Conservation (phyloP, 2,329 filamentous ascomycete genomes). For the Phaeomoniella chlamydospora region DNA sequence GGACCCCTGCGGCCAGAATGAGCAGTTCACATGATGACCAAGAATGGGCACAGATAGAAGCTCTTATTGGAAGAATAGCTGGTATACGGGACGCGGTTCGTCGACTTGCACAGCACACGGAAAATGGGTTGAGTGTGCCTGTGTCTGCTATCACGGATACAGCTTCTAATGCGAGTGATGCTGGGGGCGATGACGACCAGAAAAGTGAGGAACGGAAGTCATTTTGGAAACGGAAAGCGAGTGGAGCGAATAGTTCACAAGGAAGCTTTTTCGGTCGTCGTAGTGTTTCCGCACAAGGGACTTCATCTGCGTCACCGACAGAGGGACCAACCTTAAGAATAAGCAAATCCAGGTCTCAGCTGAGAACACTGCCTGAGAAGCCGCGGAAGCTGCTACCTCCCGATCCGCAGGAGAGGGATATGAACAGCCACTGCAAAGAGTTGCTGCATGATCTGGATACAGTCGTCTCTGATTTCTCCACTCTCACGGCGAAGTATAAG, state of each 20-base stretch:
- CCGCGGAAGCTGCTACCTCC: slow-evolving; percentile 17
- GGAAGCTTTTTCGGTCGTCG: slow-evolving; percentile 26
- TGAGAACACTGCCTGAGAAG: slow-evolving; percentile 8
- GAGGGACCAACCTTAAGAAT: slow-evolving; percentile 10
- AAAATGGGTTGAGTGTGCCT: slow-evolving; percentile 36
- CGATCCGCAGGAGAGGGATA: slow-evolving; percentile 44
- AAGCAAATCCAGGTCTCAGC: slow-evolving; percentile 4
- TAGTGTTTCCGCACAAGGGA: slow-evolving; percentile 38
- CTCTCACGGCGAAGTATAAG: slow-evolving; percentile 64
- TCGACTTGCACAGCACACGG: slow-evolving; percentile 72
- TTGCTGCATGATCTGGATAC: slow-evolving; percentile 74
- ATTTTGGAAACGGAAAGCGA: slow-evolving; percentile 89
- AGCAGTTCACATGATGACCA: slow-evolving; percentile 47
- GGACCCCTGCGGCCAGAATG: slow-evolving; percentile 12
- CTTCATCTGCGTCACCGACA: slow-evolving; percentile 27
- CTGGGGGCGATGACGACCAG: slow-evolving; percentile 18
- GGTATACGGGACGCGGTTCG: slow-evolving; percentile 81
- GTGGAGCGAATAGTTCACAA: slow-evolving; percentile 22
- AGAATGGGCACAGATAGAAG: slow-evolving; percentile 79
- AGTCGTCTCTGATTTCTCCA: slow-evolving; percentile 69
- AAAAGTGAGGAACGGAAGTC: slow-evolving; percentile 45
- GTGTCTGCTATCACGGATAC: slow-evolving; percentile 13
- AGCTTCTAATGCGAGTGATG: slow-evolving; percentile 18
- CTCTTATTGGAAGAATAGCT: slow-evolving; percentile 70
- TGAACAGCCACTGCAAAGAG: slow-evolving; percentile 71